Base-by-base conservation (phyloP, 2,329 filamentous ascomycete species). In the Cladophialophora immunda region DNA sequence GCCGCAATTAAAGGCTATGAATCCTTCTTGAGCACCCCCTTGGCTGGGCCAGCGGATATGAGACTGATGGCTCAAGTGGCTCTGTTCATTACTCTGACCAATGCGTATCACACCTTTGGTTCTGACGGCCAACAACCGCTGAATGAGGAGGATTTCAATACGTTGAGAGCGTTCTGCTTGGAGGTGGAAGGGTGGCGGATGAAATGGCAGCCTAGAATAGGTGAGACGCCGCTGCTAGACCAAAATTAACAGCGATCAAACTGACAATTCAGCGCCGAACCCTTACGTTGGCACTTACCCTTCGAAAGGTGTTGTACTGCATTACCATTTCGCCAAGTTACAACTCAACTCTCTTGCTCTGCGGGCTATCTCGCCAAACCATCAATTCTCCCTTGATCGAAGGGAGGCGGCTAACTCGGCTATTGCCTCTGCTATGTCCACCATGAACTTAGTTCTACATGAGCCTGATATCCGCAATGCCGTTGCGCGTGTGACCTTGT, bases 21-120 rank as follows among this genome's bases (percentile, higher is more conserved):
- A 58, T 78, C 79, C 0, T 85, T 88, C 54, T 75, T 87, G 22
- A 78, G 82, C 34, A 79, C 81, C 0, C 79, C 83, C 0, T 77
- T 82, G 11, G 80, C 84, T 1, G 85, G 81, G 0, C 81, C 85
- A 1, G 82, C 85, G 4, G 87, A 89, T 64, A 82, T 84, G 64
- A 79, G 86, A 5, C 78, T 89, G 0, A 78, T 84, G 61, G 86
- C 85, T 45, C 86, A 89, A 68, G 85, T 89, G 11, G 82, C 83
- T 0, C 71, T 89, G 7, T 80, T 88, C 62, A 82, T 82, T 19
- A 87, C 88, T n/a, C 76, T 88, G 70, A 82, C 83, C 15, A 83
- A 74, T 81, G 83, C 73, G 75, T 87, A 71, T 76, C 83, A 68
- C 77, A 86, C 85, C 0, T 88, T 88, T 67, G 86, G 86, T 0